These are phyloP conservation scores for Fonsecaea nubica DNA, from an alignment of 2,329 filamentous ascomycete species.

Conservation along the genomic window DNA sequence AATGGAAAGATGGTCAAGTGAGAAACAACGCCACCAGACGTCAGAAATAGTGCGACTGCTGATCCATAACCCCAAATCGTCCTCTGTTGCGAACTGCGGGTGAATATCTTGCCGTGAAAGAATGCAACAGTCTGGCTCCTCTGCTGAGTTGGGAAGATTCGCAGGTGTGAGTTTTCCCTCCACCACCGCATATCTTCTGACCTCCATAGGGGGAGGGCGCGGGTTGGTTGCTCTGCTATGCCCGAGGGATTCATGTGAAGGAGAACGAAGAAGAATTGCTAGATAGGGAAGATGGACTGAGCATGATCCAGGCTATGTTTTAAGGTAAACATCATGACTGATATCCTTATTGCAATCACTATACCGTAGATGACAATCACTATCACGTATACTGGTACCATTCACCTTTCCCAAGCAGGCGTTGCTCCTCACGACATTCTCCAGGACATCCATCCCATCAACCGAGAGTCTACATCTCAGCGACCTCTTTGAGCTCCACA, in stretches of 20 bases:
- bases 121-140: not conserved
- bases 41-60: too few relatives aligned
- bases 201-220: too few relatives aligned
- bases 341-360: not conserved
- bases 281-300: not conserved
- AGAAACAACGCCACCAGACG: not conserved
- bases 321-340: not conserved
- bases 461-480: not conserved
- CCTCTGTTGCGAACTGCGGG: not conserved
- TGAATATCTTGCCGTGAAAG: not conserved
- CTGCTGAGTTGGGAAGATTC: too few relatives aligned
- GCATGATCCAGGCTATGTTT: not conserved
- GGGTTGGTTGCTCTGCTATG: too few relatives aligned
- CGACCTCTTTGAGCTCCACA: constrained; percentile 22
- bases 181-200: too few relatives aligned
- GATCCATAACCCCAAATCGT: not conserved
- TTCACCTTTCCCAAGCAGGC: not conserved
- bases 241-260: too few relatives aligned
- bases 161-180: too few relatives aligned
- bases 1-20: not conserved
- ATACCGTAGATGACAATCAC: not conserved
- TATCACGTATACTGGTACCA: not conserved
- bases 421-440: not conserved
- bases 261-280: not conserved
- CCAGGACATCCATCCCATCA: not conserved